phyloP scores from a whole-genome alignment of 768 basidiomycete species.

The Boletus bicolor region DNA sequence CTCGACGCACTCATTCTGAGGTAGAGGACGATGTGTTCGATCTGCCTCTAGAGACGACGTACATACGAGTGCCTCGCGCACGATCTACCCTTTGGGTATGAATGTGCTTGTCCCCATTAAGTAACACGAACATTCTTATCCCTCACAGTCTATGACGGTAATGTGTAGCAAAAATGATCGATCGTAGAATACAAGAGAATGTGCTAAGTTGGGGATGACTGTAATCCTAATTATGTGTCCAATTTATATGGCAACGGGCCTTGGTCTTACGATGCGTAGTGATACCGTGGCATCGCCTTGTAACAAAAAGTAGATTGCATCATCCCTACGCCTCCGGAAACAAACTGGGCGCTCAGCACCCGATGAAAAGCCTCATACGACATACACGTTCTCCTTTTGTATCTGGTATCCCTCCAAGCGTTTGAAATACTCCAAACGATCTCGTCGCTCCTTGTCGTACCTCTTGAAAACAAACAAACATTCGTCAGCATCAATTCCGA shows the following conservation, averaged over 20 bases:
- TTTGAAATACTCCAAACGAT: constrained; percentile 52
- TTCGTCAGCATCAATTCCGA: background rate
- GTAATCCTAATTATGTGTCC: too few relatives aligned
- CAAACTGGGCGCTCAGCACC: background rate
- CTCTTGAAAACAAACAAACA: constrained; percentile 23
- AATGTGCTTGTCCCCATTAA: background rate
- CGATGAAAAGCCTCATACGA: constrained; percentile 39
- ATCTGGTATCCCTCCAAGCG: constrained; percentile 50
- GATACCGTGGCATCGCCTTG: background rate
- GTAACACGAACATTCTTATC: too few relatives aligned
- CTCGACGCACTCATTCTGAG: background rate
- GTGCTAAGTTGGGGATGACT: too few relatives aligned
- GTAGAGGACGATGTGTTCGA: background rate
- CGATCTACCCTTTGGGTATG: background rate
- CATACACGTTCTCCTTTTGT: constrained; percentile 56
- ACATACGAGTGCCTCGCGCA: constrained; percentile 15
- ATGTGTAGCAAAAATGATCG: too few relatives aligned
- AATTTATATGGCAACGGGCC: too few relatives aligned
- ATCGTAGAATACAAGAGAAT: too few relatives aligned
- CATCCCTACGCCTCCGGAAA: background rate
- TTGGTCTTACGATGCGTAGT: too few relatives aligned
- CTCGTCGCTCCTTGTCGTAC: constrained; percentile 46
- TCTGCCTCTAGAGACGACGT: constrained; percentile 7
- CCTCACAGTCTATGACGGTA: too few relatives aligned
- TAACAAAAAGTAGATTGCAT: constrained; percentile 2